Percentiles rank a stretch among this genome's conserved stretches.
These are phyloP conservation scores for Daldinia sp. DNA, from an alignment of 2,329 filamentous ascomycete genomes.

Conservation along the genomic window DNA sequence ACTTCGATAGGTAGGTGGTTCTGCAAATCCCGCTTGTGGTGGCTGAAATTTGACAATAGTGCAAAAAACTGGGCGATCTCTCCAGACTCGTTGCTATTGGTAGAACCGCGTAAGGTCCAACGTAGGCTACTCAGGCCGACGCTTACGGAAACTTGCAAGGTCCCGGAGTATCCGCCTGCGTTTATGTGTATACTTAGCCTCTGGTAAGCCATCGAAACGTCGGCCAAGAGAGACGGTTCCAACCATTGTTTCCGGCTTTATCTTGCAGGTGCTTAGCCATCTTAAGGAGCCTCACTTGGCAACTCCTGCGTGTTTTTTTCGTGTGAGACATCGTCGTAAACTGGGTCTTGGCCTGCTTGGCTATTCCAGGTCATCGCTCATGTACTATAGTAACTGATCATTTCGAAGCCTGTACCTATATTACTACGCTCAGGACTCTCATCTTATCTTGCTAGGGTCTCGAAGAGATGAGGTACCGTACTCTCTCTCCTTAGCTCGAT, in stretches of 20 bases:
- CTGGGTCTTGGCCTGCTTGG: constrained; percentile 21
- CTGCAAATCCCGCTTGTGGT: not conserved
- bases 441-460: constrained; percentile 23
- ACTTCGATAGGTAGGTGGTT: not conserved
- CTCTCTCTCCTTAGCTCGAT: constrained; percentile 9
- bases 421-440: constrained; percentile 6
- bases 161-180: constrained; percentile 7
- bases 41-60: not conserved
- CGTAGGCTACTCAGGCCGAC: constrained; percentile 2
- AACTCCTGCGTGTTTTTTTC: constrained; percentile 6
- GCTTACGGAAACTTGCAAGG: constrained; percentile 5
- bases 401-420: not conserved
- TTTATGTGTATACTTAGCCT: constrained; percentile 5
- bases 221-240: constrained; percentile 32
- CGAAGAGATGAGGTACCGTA: constrained; percentile 3
- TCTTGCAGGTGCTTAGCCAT: constrained; percentile 9
- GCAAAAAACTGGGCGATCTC: not conserved
- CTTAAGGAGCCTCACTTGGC: constrained; percentile 26
- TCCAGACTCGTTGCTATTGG: constrained; percentile 5
- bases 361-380: constrained; percentile 13
- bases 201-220: constrained; percentile 28
- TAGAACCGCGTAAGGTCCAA: constrained; percentile 1
- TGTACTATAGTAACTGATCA: not conserved
- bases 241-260: constrained; percentile 23
- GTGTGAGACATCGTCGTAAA: constrained; percentile 22